Evolutionary conservation across 192 early-diverging fungal genomes (phyloP), one percentile per base, ranked within the genome.

Genomic region (Cladochytrium replicatum): DNA sequence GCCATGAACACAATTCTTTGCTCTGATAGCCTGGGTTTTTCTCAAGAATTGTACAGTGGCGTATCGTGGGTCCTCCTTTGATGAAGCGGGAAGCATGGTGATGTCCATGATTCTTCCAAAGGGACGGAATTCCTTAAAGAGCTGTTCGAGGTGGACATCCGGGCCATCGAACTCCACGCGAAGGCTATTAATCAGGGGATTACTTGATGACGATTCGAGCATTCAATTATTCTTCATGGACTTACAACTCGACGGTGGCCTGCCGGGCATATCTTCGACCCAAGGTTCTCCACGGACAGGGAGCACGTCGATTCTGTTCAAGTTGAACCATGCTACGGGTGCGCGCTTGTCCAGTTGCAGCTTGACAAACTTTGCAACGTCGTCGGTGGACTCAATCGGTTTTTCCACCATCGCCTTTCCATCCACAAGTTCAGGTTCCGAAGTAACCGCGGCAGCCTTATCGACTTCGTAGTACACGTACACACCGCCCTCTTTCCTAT

Each of bases 1-100:
- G n/a, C 89, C 89, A 52, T 98, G 86, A 29, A 92, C 64, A 65
- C 95, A 98, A 53, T 89, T 91, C 27, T 85, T 76, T 3, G 95
- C 95, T 46, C 84, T 85, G 1, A 93, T 87, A n/a, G 95, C 90
- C 0, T 82, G 67, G 4, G 88, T 80, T 52, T 85, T 74, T 34
- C 72, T 63, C 26, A 77, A 66, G 57, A 84, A 98, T 48, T 87
- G 78, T 47, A 93, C 78, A 27, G 83, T 66, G 0, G 89, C 94
- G 62, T 73, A 84, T 38, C 81, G 74, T 29, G 87, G 81, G 45
- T 78, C 61, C 41, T 91, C 88, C 58, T 92, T 94, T 43, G 60
- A 60, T 0, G 67, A 53, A 1, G 67, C 52, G 0, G 82, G 75
- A 48, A 78, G 78, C 9, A 75, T 57, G 31, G 69, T 68, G 52